Percentiles rank a stretch among this genome's conserved stretches.
Conservation (phyloP, 2,329 filamentous ascomycete species). For the Aspergillus sp. region DNA sequence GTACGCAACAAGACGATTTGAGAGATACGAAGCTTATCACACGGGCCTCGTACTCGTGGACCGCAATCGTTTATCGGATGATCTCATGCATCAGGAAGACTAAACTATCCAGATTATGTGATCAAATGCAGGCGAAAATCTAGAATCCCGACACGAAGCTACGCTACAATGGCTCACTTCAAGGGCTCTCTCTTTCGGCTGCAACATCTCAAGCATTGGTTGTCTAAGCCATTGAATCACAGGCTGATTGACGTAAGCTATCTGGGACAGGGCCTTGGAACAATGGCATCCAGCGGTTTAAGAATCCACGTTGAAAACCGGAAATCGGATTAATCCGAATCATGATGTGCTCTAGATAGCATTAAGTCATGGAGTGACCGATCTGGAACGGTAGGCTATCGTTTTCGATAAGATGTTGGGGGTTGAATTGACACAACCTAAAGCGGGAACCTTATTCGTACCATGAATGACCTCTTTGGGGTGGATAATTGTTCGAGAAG, state of each 20-base stretch:
- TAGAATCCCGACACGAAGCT: neutral
- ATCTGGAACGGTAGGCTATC: neutral
- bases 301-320: neutral
- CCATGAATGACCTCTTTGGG: neutral
- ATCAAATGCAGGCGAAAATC: neutral
- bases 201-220: neutral
- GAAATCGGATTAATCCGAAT: neutral
- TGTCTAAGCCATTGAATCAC: neutral
- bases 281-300: neutral
- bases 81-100: neutral
- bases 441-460: neutral
- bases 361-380: neutral
- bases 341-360: neutral
- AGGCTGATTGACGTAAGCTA: neutral
- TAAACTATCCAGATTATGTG: neutral
- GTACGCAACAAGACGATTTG: neutral
- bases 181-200: neutral
- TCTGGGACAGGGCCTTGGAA: neutral
- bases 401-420: neutral
- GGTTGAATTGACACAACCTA: neutral
- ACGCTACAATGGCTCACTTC: neutral
- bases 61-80: neutral
- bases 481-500: neutral
- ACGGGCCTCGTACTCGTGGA: neutral
- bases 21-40: neutral